phyloP scores from a whole-genome alignment of 768 basidiomycete genomes.

The Trametes coccinea region DNA sequence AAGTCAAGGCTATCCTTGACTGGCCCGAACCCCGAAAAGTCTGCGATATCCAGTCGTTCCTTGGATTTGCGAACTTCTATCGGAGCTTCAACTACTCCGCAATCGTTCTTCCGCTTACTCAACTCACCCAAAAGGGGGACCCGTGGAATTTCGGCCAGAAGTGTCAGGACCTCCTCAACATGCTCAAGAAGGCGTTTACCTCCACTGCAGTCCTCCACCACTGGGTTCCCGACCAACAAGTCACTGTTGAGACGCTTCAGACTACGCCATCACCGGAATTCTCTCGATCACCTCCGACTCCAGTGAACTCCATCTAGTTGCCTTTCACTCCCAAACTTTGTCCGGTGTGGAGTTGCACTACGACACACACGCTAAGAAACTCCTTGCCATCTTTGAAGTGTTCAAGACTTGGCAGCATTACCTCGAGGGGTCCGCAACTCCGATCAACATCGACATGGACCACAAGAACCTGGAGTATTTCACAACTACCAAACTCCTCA shows the following conservation, averaged over 20 bases:
- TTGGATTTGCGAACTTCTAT: conserved; percentile 38
- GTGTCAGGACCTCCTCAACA: conserved; percentile 30
- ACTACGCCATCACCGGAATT: conserved; percentile 25
- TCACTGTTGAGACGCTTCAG: conserved; percentile 28
- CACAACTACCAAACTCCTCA: conserved; percentile 33
- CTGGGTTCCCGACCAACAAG: conserved; percentile 18
- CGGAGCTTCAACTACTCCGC: conserved; percentile 36
- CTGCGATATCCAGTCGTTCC: conserved; percentile 35
- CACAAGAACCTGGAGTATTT: conserved; percentile 44
- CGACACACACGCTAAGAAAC: conserved; percentile 52
- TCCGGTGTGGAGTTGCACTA: conserved; percentile 45
- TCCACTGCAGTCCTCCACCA: conserved; percentile 24
- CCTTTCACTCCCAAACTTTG: conserved; percentile 33
- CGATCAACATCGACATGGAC: conserved; percentile 32
- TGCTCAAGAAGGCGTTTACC: conserved; percentile 29
- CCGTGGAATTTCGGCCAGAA: conserved; percentile 23
- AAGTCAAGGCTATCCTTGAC: conserved; percentile 36
- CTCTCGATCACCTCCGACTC: conserved; percentile 18
- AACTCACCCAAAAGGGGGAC: conserved; percentile 30
- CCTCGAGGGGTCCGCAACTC: conserved; percentile 21
- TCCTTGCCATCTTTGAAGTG: conserved; percentile 44
- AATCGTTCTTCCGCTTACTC: conserved; percentile 34
- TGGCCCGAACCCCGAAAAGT: conserved; percentile 33
- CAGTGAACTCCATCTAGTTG: conserved; percentile 32
- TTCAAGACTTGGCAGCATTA: conserved; percentile 30